Evolutionary conservation across 805 yeast genomes (phyloP).

Genomic region (Ogataea ramenticola): DNA sequence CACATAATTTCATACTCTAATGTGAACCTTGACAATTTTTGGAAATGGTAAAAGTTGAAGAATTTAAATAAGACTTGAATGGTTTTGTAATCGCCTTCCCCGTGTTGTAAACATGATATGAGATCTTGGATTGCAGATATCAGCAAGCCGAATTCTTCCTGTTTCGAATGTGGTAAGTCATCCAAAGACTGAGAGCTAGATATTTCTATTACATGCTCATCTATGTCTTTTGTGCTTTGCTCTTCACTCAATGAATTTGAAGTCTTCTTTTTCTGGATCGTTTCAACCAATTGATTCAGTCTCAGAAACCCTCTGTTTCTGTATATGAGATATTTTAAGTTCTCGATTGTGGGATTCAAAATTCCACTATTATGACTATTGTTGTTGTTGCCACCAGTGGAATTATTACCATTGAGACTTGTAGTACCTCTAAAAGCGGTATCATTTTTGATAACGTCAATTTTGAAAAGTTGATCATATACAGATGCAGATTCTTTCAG

Average conservation of each 20-base stretch:
- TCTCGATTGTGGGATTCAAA: slow-evolving; percentile 56
- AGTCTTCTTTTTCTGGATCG: not conserved
- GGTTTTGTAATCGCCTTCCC: slow-evolving; percentile 57
- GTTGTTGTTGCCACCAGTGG: too few relatives aligned
- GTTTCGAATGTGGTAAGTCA: slow-evolving; percentile 8
- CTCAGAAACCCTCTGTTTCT: slow-evolving; percentile 77
- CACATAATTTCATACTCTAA: slow-evolving; percentile 53
- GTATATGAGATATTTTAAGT: slow-evolving; percentile 67
- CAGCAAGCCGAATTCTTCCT: slow-evolving; percentile 12
- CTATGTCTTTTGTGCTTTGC: slow-evolving; percentile 13
- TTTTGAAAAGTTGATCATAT: slow-evolving; percentile 58
- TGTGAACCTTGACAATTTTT: slow-evolving; percentile 44
- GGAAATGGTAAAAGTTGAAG: slow-evolving; percentile 40
- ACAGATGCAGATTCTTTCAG: slow-evolving; percentile 41
- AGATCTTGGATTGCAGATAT: slow-evolving; percentile 49
- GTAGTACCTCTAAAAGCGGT: slow-evolving; percentile 22
- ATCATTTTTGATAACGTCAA: slow-evolving; percentile 53
- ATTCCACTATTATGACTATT: too few relatives aligned
- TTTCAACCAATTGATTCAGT: slow-evolving; percentile 31
- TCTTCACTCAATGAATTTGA: not conserved
- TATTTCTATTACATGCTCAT: slow-evolving; percentile 11
- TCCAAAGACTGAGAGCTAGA: slow-evolving; percentile 1
- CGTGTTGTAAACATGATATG: slow-evolving; percentile 54
- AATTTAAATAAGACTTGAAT: slow-evolving; percentile 44
- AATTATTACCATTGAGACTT: not conserved